phyloP scores from a whole-genome alignment of 2,329 filamentous ascomycete species.

The Cercospora nicotianae region DNA sequence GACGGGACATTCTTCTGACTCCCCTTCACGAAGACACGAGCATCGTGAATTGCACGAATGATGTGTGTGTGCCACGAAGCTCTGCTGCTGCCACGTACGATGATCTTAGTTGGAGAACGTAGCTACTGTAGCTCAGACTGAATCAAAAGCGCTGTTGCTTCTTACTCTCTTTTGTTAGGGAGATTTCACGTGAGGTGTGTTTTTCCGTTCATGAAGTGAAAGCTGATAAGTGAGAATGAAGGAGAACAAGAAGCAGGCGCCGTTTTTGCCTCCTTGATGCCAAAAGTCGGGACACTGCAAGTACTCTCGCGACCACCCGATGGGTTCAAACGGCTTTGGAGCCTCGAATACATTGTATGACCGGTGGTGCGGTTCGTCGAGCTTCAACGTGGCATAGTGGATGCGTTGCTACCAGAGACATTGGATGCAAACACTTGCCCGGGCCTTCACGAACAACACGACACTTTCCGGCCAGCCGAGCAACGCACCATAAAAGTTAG shows the following conservation, averaged over 20 bases:
- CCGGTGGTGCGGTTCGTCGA: neutral
- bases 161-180: neutral
- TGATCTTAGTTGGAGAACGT: neutral
- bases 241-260: too few species aligned
- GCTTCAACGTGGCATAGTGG: neutral
- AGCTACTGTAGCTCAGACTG: slow-evolving; percentile 8
- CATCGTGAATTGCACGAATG: slow-evolving; percentile 3
- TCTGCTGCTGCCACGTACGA: neutral
- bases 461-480: neutral
- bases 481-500: neutral
- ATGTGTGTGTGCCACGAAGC: slow-evolving; percentile 5
- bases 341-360: neutral
- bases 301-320: neutral
- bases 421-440: neutral
- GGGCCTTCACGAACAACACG: neutral
- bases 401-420: neutral
- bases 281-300: neutral
- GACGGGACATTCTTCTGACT: neutral
- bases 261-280: too few species aligned
- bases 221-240: neutral
- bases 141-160: slow-evolving; percentile 11
- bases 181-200: neutral
- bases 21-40: slow-evolving; percentile 1
- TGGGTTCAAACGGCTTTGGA: neutral
- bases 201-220: neutral